These are phyloP conservation scores for Neckera pumila DNA, from an alignment of 225 moss, liverwort and hornwort genomes.

Conservation along the genomic window DNA sequence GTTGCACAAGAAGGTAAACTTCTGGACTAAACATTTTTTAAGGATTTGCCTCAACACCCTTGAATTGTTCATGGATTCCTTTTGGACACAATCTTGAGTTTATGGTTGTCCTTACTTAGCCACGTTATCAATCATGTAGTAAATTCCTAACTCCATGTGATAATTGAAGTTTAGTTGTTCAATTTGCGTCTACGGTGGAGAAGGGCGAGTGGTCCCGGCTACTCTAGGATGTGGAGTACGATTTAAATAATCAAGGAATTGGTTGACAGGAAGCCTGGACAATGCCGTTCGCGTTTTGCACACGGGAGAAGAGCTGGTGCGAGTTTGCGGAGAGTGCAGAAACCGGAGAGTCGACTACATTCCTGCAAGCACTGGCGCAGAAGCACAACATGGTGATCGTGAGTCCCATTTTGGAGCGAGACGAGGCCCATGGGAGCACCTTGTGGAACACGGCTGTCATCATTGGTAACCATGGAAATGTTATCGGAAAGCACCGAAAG, in stretches of 20 bases:
- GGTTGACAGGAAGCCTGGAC: slow-evolving; percentile 75
- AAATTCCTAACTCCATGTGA: not conserved
- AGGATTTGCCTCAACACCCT: not conserved
- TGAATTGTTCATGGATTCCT: not conserved
- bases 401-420: slow-evolving; percentile 88
- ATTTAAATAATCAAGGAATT: not conserved
- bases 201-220: not conserved
- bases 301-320: slow-evolving; percentile 93
- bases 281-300: slow-evolving; percentile 96
- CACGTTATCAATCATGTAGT: not conserved
- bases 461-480: slow-evolving; percentile 80
- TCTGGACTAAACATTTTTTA: not conserved
- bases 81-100: not conserved
- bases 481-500: slow-evolving; percentile 98
- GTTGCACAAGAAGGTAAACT: not conserved
- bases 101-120: not conserved
- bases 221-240: not conserved
- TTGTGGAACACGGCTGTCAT: slow-evolving; percentile 95
- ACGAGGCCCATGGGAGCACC: slow-evolving; percentile 73
- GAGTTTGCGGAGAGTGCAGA: slow-evolving; percentile 92
- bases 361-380: slow-evolving; percentile 50
- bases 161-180: not conserved
- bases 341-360: slow-evolving; percentile 51
- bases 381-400: slow-evolving; percentile 87
- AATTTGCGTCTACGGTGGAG: not conserved